Conservation (phyloP, 1,284 basidiomycete species). For the Rhodotorula sp. region DNA sequence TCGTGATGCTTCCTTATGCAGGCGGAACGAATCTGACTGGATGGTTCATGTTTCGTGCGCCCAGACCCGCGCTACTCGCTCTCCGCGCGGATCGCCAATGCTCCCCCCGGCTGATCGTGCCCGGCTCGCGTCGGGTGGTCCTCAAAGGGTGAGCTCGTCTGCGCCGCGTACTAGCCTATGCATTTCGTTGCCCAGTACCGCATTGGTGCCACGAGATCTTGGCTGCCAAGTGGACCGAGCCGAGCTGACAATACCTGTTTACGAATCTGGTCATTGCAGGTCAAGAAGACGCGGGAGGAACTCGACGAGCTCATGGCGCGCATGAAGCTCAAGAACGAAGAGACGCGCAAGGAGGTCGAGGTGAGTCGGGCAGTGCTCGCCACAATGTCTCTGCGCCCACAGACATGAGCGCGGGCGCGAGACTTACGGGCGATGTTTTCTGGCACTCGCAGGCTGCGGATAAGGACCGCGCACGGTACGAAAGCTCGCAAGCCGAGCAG, state of each 20-base stretch:
- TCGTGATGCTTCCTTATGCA: background rate
- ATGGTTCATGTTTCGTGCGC: no score
- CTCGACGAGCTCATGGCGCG: slow-evolving; percentile 40
- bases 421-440: no score
- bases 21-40: background rate
- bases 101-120: background rate
- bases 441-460: slow-evolving; percentile 6
- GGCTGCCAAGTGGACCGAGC: background rate
- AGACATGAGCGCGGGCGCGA: no score
- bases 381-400: no score
- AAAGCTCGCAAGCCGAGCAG: slow-evolving; percentile 4
- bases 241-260: background rate
- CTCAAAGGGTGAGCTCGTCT: background rate
- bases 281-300: slow-evolving; percentile 35
- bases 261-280: slow-evolving; percentile 4
- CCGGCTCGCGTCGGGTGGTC: slow-evolving; percentile 1
- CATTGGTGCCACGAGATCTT: no score
- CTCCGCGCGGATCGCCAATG: background rate
- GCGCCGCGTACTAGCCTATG: background rate
- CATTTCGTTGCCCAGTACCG: no score
- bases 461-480: slow-evolving; percentile 7
- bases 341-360: slow-evolving; percentile 2
- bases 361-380: no score
- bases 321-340: slow-evolving; percentile 40
- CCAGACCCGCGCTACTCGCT: background rate